These are phyloP conservation scores for Scutellaria minor DNA, from an alignment of 257 asterid genomes.

Conservation along the genomic window DNA sequence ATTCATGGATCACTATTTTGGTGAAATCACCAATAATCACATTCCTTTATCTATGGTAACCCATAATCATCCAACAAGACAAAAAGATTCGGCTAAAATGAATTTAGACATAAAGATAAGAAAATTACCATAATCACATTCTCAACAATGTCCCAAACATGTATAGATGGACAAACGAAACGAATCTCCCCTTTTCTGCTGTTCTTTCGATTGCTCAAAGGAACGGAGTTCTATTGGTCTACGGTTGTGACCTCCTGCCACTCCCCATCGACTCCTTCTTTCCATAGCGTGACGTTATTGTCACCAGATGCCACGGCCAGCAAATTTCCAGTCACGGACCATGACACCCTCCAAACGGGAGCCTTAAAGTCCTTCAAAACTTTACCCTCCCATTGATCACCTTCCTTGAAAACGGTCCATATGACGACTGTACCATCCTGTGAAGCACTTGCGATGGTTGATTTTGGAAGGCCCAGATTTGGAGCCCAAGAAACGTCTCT, in stretches of 20 bases:
- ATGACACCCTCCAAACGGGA: constrained; percentile 98
- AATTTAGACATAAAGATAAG: constrained; percentile 39
- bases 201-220: constrained; percentile 15
- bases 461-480: constrained; percentile 90
- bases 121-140: constrained; percentile 31
- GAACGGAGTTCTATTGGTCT: constrained; percentile 53
- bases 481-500: constrained; percentile 99
- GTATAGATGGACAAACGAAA: constrained; percentile 43
- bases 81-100: constrained; percentile 43
- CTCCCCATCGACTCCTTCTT: constrained; percentile 94
- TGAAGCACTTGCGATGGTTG: constrained; percentile 94
- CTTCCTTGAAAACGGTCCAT: constrained; percentile 85
- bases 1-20: neutral
- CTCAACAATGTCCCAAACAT: constrained; percentile 31
- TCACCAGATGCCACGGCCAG: constrained; percentile 94
- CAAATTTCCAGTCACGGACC: constrained; percentile 91
- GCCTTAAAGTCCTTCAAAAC: constrained; percentile 78
- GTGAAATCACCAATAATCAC: constrained; percentile 14
- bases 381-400: constrained; percentile 87
- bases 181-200: constrained; percentile 13
- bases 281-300: constrained; percentile 77
- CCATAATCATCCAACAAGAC: constrained; percentile 39
- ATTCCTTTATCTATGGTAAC: constrained; percentile 18
- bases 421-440: constrained; percentile 91
- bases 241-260: constrained; percentile 84